phyloP scores from a whole-genome alignment of 2,329 filamentous ascomycete genomes.

The Magnaporthiopsis rhizophila region DNA sequence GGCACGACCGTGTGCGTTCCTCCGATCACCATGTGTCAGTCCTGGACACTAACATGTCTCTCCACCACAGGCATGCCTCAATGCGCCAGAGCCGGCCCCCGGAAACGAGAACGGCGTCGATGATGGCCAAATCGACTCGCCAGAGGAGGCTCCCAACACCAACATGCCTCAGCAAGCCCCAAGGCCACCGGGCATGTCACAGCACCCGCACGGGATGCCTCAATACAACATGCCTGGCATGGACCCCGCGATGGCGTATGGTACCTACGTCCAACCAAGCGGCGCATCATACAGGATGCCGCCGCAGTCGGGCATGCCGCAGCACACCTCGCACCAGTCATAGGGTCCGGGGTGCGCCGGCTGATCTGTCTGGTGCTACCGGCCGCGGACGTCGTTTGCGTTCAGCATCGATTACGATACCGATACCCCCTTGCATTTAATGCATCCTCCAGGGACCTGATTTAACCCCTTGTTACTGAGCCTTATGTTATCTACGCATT shows the following conservation, averaged over 20 bases:
- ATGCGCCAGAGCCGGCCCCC: conserved; percentile 82
- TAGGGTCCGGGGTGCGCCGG: conserved; percentile 31
- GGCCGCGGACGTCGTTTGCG: conserved; percentile 20
- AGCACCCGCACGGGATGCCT: conserved; percentile 51
- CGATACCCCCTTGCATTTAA: conserved; percentile 52
- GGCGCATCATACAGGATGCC: conserved; percentile 72
- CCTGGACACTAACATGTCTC: neutral
- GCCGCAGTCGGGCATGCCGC: conserved; percentile 68
- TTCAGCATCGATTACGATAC: conserved; percentile 10
- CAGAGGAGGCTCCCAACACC: conserved; percentile 75
- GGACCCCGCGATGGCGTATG: conserved; percentile 73
- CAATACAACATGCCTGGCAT: conserved; percentile 55
- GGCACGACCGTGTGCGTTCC: neutral
- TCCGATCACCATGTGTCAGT: conserved; percentile 9
- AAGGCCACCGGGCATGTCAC: conserved; percentile 50
- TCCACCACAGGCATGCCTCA: conserved; percentile 73
- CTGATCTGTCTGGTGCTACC: neutral
- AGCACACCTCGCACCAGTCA: conserved; percentile 75
- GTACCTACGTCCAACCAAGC: conserved; percentile 72
- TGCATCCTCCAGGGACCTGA: conserved; percentile 29
- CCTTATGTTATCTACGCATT: neutral
- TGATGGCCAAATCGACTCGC: conserved; percentile 76
- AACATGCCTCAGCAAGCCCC: conserved; percentile 62
- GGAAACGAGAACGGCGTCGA: conserved; percentile 78
- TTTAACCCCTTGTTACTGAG: neutral